Evolutionary conservation across 768 basidiomycete genomes (phyloP).

Genomic region (Clitopilus passeckerianus): DNA sequence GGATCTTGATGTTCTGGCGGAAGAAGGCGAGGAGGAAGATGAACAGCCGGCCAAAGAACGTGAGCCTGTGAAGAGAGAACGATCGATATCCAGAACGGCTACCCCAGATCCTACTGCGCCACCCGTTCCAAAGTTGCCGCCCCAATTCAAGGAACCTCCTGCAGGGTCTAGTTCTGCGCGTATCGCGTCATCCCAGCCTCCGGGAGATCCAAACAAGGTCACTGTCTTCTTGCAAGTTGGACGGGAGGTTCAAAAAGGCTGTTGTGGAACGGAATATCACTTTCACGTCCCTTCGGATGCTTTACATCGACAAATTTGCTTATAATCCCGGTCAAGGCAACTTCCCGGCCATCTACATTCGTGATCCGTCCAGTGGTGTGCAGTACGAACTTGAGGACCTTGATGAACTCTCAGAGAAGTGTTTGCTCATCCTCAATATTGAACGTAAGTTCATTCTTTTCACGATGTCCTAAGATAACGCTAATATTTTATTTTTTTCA

Average conservation of each 20-base stretch:
- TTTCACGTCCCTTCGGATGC: conserved; percentile 69
- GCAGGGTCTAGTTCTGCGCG: conserved; percentile 1
- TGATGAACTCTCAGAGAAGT: conserved; percentile 86
- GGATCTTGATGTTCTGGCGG: conserved; percentile 71
- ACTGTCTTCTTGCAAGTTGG: conserved; percentile 88
- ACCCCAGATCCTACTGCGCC: conserved; percentile 34
- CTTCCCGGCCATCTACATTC: conserved; percentile 93
- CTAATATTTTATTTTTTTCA: conserved; percentile 5
- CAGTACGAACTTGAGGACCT: conserved; percentile 96
- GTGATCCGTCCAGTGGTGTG: conserved; percentile 87
- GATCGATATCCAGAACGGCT: conserved; percentile 23
- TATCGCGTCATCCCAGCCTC: conserved; percentile 3
- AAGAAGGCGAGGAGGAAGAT: conserved; percentile 71
- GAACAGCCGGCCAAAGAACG: conserved; percentile 12
- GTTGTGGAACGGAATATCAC: conserved; percentile 65
- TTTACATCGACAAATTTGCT: conserved; percentile 93
- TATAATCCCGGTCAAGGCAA: conserved; percentile 92
- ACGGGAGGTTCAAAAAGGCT: conserved; percentile 85
- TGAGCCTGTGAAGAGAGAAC: conserved; percentile 21
- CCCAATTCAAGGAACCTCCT: conserved; percentile 24
- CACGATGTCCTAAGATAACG: conserved; percentile 2
- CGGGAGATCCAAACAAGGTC: conserved; percentile 35
- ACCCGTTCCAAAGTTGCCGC: conserved; percentile 44
- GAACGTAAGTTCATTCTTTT: conserved; percentile 70
- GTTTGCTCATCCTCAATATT: conserved; percentile 87